Base-by-base conservation (phyloP, 2,329 filamentous ascomycete genomes). In the Colletotrichum eleusines region DNA sequence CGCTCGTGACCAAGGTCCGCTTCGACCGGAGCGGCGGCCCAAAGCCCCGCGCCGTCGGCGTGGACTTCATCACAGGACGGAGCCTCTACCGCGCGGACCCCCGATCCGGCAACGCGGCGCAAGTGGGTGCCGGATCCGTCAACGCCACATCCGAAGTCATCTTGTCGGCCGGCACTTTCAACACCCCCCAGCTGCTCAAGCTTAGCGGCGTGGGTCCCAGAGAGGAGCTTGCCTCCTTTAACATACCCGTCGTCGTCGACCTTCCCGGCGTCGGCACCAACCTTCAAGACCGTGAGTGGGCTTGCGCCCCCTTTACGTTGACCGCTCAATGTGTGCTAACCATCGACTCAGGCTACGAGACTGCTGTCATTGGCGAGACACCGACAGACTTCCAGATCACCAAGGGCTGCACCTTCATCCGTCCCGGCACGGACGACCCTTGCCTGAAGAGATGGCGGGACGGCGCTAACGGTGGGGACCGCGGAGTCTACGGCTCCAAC, bases 201-300 rank as follows among this genome's bases (percentile, higher is more conserved):
- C 78, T 84, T 16, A 83, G 80, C 40, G 84, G 84, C 28, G 76
- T 86, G 60, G 84, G 84, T 1, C 79, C 81, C 12, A 77, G 75
- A n/a, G 76, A 72, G 1, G 81, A 84, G 75, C 79, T 85, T n/a
- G 16, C 53, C 66, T 64, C 59, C 23, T 72, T 86, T 74, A 77
- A 80, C 28, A 90, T 91, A 71, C 78, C 82, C 1, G 82, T 89
- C 11, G 75, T 90, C 53, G 79, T 81, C 3, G 84, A 92, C 75
- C 82, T 90, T 1, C 89, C 89, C 0, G 90, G 89, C 57, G 89
- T 92, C 14, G 90, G 90, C 35, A 84, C 82, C 48, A 90, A 91
- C 77, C 66, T 79, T 0, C 75, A 75, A 33, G 78, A 79, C 31
- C 76, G 76, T 61, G 33, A 61, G 58, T 38, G 2, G 31, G 18